Evolutionary conservation across 495 filamentous ascomycete genomes (phyloP), one percentile per base, ranked within the genome.

Genomic region (Neurospora cerealis): DNA sequence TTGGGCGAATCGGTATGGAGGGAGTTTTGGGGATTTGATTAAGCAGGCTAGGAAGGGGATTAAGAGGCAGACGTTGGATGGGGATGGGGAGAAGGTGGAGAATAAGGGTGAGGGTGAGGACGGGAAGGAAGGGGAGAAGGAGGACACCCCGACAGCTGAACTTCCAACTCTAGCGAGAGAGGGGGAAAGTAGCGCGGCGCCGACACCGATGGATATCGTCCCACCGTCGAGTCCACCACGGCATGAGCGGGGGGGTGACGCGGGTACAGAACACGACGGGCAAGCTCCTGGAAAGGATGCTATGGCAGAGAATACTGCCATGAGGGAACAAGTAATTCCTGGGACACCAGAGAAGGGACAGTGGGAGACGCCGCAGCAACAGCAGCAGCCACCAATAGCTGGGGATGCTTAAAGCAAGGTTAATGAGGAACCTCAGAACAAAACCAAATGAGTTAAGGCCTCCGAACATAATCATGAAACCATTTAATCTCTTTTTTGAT

Each of bases 21-120:
- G 79, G 40, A 90, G 94, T 13, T 99, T 97, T 79, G 88, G 89
- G 66, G 84, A 88, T 39, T 79, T 97, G 70, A 93, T 97, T 71
- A 90, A 89, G 4, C 89, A 89, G 75, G 95, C 95, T 28, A 78
- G 74, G 71, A 75, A 38, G 71, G 75, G 75, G 36, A 73, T 70
- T 69, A 62, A 34, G 77, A 80, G 21, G 72, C 39, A 21, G 73
- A 34, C 5, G 46, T 71, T 13, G 69, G 71, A 15, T 48, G 48
- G 13, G 19, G 21, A 15, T 9, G 39, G 44, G 10, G 34, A 39
- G 40, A 2, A 70, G 39, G 39, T 17, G 5, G 44, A 38, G 32
- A 3, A 48, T 28, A 73, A n/a, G 32, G 69, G 28, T 2, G 32
- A 19, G 32, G 19, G 24, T 2, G 21, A 3, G 28, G 36, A 46